Conservation (phyloP, 2,329 filamentous ascomycete species). For the Epichloe sylvatica region DNA sequence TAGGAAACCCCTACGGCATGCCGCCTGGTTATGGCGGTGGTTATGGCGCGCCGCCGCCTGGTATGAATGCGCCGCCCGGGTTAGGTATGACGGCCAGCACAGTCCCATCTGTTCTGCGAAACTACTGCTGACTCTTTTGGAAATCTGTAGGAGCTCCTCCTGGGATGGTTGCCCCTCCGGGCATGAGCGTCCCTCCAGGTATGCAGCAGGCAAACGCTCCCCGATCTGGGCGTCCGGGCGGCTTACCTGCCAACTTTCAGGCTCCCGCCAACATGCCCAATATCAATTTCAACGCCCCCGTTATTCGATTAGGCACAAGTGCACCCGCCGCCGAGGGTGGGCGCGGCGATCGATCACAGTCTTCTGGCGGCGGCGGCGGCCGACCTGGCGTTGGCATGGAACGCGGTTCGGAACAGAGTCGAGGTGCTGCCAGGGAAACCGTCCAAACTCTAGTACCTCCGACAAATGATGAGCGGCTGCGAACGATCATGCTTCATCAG, state of each 20-base stretch:
- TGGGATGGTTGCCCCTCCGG: conserved; percentile 64
- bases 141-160: conserved; percentile 50
- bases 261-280: conserved; percentile 85
- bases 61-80: conserved; percentile 66
- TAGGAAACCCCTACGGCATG: conserved; percentile 51
- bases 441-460: conserved; percentile 65
- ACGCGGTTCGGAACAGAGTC: conserved; percentile 51
- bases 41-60: conserved; percentile 50
- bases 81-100: conserved; percentile 48
- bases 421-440: conserved; percentile 52
- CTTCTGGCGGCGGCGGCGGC: conserved; percentile 19
- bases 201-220: conserved; percentile 61
- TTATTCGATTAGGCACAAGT: conserved; percentile 83
- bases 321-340: conserved; percentile 37
- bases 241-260: conserved; percentile 73
- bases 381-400: conserved; percentile 45
- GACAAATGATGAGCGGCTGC: conserved; percentile 76
- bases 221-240: conserved; percentile 66
- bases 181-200: conserved; percentile 68
- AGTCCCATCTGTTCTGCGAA: neutral
- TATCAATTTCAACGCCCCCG: conserved; percentile 95
- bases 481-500: conserved; percentile 80
- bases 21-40: conserved; percentile 55
- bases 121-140: neutral
- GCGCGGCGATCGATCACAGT: conserved; percentile 25